These are phyloP conservation scores for Auriscalpium orientale DNA, from an alignment of 768 basidiomycete genomes.

Conservation along the genomic window DNA sequence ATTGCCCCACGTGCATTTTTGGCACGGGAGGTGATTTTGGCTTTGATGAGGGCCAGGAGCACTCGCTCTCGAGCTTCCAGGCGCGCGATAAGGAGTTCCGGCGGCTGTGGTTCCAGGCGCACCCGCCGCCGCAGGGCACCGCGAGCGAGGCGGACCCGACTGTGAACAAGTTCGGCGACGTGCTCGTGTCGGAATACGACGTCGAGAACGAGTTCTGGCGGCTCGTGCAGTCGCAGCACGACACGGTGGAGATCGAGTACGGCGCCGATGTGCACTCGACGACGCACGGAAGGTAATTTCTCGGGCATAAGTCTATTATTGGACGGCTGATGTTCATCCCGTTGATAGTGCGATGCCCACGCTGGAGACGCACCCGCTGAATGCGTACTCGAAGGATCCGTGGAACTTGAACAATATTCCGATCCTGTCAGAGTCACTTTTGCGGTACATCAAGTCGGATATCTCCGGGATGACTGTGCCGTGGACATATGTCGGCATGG, in stretches of 20 bases:
- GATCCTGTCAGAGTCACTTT: constrained; percentile 83
- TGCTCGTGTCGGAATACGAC: constrained; percentile 78
- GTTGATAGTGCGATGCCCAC: constrained; percentile 83
- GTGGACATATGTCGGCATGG: constrained; percentile 99
- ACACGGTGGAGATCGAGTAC: constrained; percentile 97
- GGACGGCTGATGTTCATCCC: not conserved
- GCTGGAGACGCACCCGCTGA: constrained; percentile 84
- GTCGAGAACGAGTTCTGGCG: constrained; percentile 97
- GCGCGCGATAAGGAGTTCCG: constrained; percentile 87
- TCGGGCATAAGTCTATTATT: no score
- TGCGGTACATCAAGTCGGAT: constrained; percentile 96
- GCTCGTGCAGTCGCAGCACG: constrained; percentile 78
- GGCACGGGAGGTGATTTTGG: constrained; percentile 94
- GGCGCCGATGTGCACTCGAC: constrained; percentile 99
- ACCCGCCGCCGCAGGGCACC: constrained; percentile 36
- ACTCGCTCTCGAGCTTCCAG: constrained; percentile 86
- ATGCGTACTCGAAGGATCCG: constrained; percentile 81
- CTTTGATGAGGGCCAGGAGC: constrained; percentile 97
- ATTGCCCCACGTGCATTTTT: constrained; percentile 85
- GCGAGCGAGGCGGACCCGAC: constrained; percentile 33
- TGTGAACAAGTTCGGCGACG: constrained; percentile 48
- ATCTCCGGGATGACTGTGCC: constrained; percentile 99
- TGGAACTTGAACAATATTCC: constrained; percentile 99
- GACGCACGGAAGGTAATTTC: constrained; percentile 82
- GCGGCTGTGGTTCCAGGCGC: constrained; percentile 78